Evolutionary conservation across 495 filamentous ascomycete species (phyloP), one percentile per base, ranked within the genome.

Genomic region (Annulohypoxylon stygium): DNA sequence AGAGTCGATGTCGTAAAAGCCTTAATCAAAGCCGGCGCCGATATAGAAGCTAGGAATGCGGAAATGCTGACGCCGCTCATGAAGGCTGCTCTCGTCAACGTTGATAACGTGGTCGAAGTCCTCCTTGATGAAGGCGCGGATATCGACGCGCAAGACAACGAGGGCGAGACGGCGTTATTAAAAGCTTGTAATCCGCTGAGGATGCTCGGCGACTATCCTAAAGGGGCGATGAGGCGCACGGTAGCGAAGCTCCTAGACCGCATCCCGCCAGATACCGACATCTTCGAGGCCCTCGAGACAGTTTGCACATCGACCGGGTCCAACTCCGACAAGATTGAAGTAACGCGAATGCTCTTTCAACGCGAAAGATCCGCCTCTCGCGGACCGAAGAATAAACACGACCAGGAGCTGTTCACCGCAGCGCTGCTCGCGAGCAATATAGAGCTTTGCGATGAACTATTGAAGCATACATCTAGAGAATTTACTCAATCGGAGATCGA

Each of bases 91-190:
- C 30, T 26, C 3, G 37, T 61, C 1, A 26, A 50, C 12, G 45
- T 63, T 50, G 12, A 18, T 30, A 48, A 60, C 23, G 78, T 79
- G 3, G 79, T 85, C 20, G 20, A 69, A n/a, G 66, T 70, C 16
- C 63, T 80, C 9, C 72, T 80, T 9, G 45, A 39, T 7, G 54
- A 34, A 18, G 72, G 77, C 6, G 77, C 77, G 2, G 34, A 74
- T 30, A 23, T 81, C 3, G 68, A 81, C 9, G 58, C 66, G 4
- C 41, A 6, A 11, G 81, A 83, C 48, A 75, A 68, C 26, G 58
- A 26, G 1, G 80, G 78, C 10, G 61, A 75, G 30, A 82, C 81
- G 1, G 78, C 83, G 2, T 61, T 82, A 5, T 71, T 77, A 12
- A 71, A 50, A 11, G 78, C 81, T 18, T 69, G 65, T 25, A 63